Percentiles rank a stretch among this genome's conserved stretches.
Conservation (phyloP, 495 filamentous ascomycete genomes). For the Aspergillus saccharolyticus region DNA sequence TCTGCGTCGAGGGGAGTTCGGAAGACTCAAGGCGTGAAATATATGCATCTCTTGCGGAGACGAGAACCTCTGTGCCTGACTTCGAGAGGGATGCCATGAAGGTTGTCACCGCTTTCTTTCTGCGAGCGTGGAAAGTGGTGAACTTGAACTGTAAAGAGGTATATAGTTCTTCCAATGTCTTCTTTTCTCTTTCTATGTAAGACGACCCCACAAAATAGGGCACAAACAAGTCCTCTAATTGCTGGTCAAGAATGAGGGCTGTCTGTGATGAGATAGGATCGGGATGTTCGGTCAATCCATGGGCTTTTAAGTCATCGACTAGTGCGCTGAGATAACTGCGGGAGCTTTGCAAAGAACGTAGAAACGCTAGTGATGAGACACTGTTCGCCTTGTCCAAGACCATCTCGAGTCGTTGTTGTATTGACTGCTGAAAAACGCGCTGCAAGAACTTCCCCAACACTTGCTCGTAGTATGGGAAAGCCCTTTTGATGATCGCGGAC, state of each 20-base stretch:
- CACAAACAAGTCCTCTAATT: slow-evolving; percentile 93
- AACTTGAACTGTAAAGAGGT: slow-evolving; percentile 93
- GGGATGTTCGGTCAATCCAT: slow-evolving; percentile 92
- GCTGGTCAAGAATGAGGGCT: slow-evolving; percentile 82
- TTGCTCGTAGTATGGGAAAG: slow-evolving; percentile 93
- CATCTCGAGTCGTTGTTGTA: slow-evolving; percentile 94
- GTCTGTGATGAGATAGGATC: slow-evolving; percentile 86
- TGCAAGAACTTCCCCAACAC: slow-evolving; percentile 90
- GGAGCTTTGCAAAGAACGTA: slow-evolving; percentile 86
- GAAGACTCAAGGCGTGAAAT: slow-evolving; percentile 79
- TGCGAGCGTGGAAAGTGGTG: slow-evolving; percentile 80
- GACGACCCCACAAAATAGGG: slow-evolving; percentile 91
- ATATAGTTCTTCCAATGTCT: slow-evolving; percentile 85
- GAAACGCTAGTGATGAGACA: slow-evolving; percentile 85
- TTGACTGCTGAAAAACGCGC: slow-evolving; percentile 93
- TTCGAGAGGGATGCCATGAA: slow-evolving; percentile 89
- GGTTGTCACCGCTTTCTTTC: slow-evolving; percentile 79
- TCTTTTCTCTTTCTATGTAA: slow-evolving; percentile 92
- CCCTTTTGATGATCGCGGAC: slow-evolving; percentile 88
- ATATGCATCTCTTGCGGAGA: slow-evolving; percentile 74
- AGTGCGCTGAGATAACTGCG: slow-evolving; percentile 76
- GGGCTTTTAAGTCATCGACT: slow-evolving; percentile 88
- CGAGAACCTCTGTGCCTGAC: slow-evolving; percentile 73
- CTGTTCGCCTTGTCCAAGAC: slow-evolving; percentile 89
- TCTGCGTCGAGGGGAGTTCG: slow-evolving; percentile 77